phyloP scores from a whole-genome alignment of 768 basidiomycete genomes.

The Asterophora lycoperdoides region DNA sequence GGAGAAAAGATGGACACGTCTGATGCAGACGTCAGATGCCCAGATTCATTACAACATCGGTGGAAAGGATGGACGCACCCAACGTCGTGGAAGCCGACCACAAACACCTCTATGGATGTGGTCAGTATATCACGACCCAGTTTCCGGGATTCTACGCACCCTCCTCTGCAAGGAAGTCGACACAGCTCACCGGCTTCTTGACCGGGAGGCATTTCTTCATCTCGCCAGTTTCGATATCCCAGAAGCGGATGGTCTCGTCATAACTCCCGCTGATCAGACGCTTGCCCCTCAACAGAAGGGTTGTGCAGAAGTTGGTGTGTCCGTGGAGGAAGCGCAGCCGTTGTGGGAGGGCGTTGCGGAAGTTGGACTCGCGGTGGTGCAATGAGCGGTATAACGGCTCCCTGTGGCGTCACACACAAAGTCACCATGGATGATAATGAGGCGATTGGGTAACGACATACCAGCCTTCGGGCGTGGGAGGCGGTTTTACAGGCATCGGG shows the following conservation, averaged over 20 bases:
- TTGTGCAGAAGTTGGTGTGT: slow-evolving; percentile 87
- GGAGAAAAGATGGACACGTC: slow-evolving; percentile 85
- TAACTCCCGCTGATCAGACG: slow-evolving; percentile 86
- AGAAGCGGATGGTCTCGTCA: slow-evolving; percentile 89
- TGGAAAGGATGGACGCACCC: slow-evolving; percentile 49
- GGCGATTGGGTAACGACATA: slow-evolving; percentile 27
- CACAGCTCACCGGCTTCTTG: slow-evolving; percentile 88
- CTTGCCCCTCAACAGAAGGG: slow-evolving; percentile 71
- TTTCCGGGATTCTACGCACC: slow-evolving; percentile 34
- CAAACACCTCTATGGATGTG: slow-evolving; percentile 65
- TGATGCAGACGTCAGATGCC: slow-evolving; percentile 21
- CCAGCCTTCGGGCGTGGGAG: slow-evolving; percentile 69
- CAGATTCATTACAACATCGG: neutral
- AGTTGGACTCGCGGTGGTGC: slow-evolving; percentile 84
- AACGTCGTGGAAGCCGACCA: slow-evolving; percentile 90
- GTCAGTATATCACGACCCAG: neutral
- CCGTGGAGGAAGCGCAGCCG: slow-evolving; percentile 73
- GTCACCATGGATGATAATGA: neutral
- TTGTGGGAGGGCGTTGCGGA: slow-evolving; percentile 71
- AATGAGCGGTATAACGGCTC: slow-evolving; percentile 70
- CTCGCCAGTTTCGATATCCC: slow-evolving; percentile 68
- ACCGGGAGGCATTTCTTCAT: slow-evolving; percentile 74
- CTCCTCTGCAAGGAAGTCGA: slow-evolving; percentile 81
- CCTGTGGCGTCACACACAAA: slow-evolving; percentile 23
- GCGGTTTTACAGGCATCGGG: slow-evolving; percentile 60